A percentile compares a stretch with the other conserved stretches of the same genome.
Conservation (phyloP, 2,329 filamentous ascomycete genomes). For the Alternaria arbusti region DNA sequence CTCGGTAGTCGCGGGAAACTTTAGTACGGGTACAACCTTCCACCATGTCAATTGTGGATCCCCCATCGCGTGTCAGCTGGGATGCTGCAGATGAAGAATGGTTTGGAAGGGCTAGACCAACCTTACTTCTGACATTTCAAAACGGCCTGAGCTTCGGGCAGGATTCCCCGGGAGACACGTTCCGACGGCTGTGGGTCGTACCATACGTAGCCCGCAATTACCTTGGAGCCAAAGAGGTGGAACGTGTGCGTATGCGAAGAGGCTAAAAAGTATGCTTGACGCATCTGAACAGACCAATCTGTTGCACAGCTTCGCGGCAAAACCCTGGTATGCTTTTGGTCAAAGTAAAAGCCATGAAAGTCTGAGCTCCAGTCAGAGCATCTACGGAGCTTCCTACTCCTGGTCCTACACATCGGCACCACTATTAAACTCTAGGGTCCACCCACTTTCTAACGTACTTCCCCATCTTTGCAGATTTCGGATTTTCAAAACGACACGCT, state of each 20-base stretch:
- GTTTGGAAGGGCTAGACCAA: constrained; percentile 32
- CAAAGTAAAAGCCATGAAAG: constrained; percentile 23
- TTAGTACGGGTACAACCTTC: constrained; percentile 26
- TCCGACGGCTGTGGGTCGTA: constrained; percentile 31
- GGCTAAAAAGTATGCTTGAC: constrained; percentile 31
- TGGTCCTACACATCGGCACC: constrained; percentile 16
- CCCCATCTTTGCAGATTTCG: constrained; percentile 1
- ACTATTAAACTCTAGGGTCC: constrained; percentile 30
- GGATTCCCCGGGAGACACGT: constrained; percentile 35
- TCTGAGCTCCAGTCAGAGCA: constrained; percentile 31
- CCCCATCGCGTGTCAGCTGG: constrained; percentile 39
- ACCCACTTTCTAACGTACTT: constrained; percentile 13
- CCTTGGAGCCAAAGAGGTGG: constrained; percentile 31
- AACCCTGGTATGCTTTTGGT: constrained; percentile 24
- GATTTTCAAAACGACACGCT: background rate
- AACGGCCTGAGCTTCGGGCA: constrained; percentile 39
- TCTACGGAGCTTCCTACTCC: constrained; percentile 36
- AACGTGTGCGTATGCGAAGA: constrained; percentile 39
- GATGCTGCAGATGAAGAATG: constrained; percentile 32
- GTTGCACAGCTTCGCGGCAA: constrained; percentile 35
- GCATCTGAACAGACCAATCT: constrained; percentile 35
- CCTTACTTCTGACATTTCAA: constrained; percentile 27
- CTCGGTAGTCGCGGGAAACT: constrained; percentile 37
- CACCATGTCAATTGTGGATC: constrained; percentile 27
- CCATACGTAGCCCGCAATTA: constrained; percentile 19